Conservation (phyloP, 129 eudicot genomes). For the Oenanthe sinensis region DNA sequence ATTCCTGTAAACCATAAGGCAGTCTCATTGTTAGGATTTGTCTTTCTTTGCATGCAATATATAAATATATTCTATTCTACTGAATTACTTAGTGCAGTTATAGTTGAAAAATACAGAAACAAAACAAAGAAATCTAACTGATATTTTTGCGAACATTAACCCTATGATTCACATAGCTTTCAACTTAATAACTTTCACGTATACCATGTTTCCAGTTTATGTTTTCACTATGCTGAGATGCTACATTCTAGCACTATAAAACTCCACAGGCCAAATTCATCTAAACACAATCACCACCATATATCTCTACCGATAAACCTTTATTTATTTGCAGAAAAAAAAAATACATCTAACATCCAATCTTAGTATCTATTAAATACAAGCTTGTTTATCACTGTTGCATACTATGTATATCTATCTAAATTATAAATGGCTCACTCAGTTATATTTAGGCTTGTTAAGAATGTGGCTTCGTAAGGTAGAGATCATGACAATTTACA, state of each 20-base stretch:
- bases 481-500: too few relatives aligned
- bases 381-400: too few relatives aligned
- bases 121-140: not conserved
- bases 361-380: too few relatives aligned
- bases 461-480: too few relatives aligned
- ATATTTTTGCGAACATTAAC: not conserved
- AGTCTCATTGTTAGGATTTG: not conserved
- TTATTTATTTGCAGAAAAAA: too few relatives aligned
- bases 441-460: too few relatives aligned
- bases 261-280: not conserved
- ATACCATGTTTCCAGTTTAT: not conserved
- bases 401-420: too few relatives aligned
- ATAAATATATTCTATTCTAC: not conserved
- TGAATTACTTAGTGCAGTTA: not conserved
- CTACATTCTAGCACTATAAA: not conserved
- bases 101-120: too few relatives aligned
- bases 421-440: too few relatives aligned
- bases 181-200: not conserved
- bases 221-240: not conserved
- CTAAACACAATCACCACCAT: too few relatives aligned
- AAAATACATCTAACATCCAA: too few relatives aligned
- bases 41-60: not conserved
- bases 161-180: not conserved
- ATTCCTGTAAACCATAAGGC: slow-evolving; percentile 4
- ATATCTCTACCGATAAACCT: too few relatives aligned